Evolutionary conservation across 345 rosid species (phyloP).

Genomic region (Populus pruinosa): DNA sequence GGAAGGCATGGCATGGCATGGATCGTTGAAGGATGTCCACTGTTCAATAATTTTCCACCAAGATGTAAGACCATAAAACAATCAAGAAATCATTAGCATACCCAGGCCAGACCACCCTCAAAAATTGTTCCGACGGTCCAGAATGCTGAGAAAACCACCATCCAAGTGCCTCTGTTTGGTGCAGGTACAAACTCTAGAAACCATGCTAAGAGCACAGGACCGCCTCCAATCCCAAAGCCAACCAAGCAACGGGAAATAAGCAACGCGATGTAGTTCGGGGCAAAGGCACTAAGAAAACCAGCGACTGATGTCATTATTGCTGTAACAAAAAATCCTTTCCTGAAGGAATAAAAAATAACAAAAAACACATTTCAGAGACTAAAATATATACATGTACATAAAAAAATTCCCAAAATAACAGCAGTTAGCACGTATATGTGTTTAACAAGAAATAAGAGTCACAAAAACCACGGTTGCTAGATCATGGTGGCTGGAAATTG

Average conservation of each 20-base stretch:
- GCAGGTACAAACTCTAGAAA: constrained; percentile 90
- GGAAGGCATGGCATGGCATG: too few species aligned
- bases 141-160: constrained; percentile 15
- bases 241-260: constrained; percentile 67
- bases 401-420: neutral
- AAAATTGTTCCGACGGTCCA: constrained; percentile 20
- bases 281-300: constrained; percentile 73
- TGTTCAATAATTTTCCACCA: too few species aligned
- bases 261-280: constrained; percentile 61
- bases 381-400: too few species aligned
- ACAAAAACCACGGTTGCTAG: too few species aligned
- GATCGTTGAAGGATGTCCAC: too few species aligned
- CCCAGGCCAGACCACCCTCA: constrained; percentile 20
- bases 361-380: neutral
- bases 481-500: too few species aligned
- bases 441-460: too few species aligned
- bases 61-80: too few species aligned
- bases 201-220: constrained; percentile 87
- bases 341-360: constrained; percentile 17
- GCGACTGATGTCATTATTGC: constrained; percentile 69
- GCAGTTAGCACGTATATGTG: too few species aligned
- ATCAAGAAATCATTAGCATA: neutral
- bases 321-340: constrained; percentile 84
- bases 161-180: constrained; percentile 46
- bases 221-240: constrained; percentile 94